Evolutionary conservation across 1,139 yeast species (phyloP), one percentile per base, ranked within the genome.

Genomic region (Hemisphaericaspora lyxosophila): DNA sequence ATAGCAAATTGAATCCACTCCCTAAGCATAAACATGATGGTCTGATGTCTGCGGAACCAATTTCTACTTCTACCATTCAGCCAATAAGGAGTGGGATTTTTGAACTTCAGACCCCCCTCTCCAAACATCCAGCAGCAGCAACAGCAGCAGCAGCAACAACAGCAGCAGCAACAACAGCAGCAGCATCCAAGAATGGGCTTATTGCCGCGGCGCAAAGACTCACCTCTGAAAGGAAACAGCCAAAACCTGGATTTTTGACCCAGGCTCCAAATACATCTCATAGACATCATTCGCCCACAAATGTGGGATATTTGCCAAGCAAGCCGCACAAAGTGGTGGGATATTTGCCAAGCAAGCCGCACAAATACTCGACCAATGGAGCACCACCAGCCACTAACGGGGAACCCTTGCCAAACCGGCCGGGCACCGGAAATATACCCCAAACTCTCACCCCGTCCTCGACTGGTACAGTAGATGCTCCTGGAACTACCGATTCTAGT

Each of bases 281-380:
- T n/a, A 7, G 31, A 8, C 5, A 15, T 14, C 26, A 27, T 6
- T 40, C 40, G 8, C 46, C 47, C n/a, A 38, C 34, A 26, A 42
- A 13, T 18, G 26, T 33, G 15, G 39, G 39, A 2, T 27, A 33
- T 16, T 20, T 39, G 13, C 37, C 37, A 7, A 35, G 22, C 18
- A 26, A 25, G 17, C 25, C 8, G 16, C 20, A 13, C 17, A 11
- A 15, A 9, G 15, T 17, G 13, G 5, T 8, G 18, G 34, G 34
- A 17, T 31, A 31, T 28, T 28, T 18, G 17, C 31, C 31, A 28
- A 28, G 23, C n/a, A 27, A 16, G 19, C 20, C 30, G 4, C 30
- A 27, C 7, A 13, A n/a, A n/a, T n/a, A n/a, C n/a, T n/a, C n/a
- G n/a, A n/a, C n/a, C n/a, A n/a, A n/a, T n/a, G n/a, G n/a, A n/a